Evolutionary conservation across 2,329 filamentous ascomycete species (phyloP).

Genomic region (Colletotrichum brevisporum): DNA sequence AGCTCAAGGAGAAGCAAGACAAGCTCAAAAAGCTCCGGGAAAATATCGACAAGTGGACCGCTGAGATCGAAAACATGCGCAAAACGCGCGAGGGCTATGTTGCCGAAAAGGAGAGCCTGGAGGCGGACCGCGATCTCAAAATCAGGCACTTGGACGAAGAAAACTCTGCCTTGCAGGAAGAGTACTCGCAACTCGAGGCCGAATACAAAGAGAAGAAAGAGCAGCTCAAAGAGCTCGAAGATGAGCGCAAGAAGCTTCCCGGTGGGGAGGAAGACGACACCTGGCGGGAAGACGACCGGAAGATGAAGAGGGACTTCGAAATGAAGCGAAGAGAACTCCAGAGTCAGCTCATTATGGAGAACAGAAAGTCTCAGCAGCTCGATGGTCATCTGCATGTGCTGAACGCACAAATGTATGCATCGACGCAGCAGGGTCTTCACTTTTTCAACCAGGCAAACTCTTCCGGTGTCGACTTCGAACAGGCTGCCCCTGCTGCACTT

Average conservation of each 20-base stretch:
- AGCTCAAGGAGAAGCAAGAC: constrained; percentile 76
- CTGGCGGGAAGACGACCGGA: constrained; percentile 65
- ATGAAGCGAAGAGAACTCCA: constrained; percentile 68
- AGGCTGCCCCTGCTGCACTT: constrained; percentile 55
- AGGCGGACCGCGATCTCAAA: constrained; percentile 66
- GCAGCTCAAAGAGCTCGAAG: constrained; percentile 81
- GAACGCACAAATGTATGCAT: constrained; percentile 60
- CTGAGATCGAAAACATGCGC: constrained; percentile 72
- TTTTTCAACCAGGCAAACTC: constrained; percentile 63
- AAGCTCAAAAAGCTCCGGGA: constrained; percentile 80
- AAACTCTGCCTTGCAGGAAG: constrained; percentile 74
- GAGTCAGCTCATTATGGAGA: constrained; percentile 61
- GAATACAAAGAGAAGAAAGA: constrained; percentile 73
- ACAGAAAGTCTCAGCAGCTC: constrained; percentile 61
- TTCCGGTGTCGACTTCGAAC: constrained; percentile 64
- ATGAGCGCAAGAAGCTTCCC: constrained; percentile 74
- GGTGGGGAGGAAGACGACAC: constrained; percentile 73
- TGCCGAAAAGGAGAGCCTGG: constrained; percentile 65
- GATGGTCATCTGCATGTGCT: constrained; percentile 64
- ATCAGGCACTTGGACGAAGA: constrained; percentile 67
- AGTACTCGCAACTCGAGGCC: constrained; percentile 76
- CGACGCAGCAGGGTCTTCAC: constrained; percentile 57
- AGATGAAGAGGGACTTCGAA: constrained; percentile 70
- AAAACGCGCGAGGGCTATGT: constrained; percentile 68
- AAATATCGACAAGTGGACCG: constrained; percentile 77